Conservation (phyloP, 768 basidiomycete species). For the Obba rivulosa region DNA sequence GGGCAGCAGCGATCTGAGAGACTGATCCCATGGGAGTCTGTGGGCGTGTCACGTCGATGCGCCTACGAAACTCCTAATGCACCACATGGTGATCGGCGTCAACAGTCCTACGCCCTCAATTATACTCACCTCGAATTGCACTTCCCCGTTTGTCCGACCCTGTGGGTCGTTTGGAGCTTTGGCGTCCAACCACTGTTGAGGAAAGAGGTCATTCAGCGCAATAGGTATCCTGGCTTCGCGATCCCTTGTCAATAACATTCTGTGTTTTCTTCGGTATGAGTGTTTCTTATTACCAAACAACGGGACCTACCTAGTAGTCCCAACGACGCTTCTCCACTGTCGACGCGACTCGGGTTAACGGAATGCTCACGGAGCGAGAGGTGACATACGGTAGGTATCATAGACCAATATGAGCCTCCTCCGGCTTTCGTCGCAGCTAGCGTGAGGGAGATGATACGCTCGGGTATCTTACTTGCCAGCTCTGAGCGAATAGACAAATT, state of each 20-base stretch:
- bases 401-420: conserved; percentile 42
- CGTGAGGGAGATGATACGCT: conserved; percentile 61
- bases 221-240: conserved; percentile 42
- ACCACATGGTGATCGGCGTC: not conserved
- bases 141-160: conserved; percentile 59
- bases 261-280: conserved; percentile 19
- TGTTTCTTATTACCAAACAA: too few relatives aligned
- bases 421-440: conserved; percentile 71
- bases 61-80: conserved; percentile 41
- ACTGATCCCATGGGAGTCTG: conserved; percentile 58
- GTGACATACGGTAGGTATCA: conserved; percentile 56
- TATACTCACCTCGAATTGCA: conserved; percentile 47
- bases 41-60: conserved; percentile 46
- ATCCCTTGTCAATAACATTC: conserved; percentile 33
- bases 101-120: not conserved
- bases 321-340: not conserved
- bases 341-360: not conserved
- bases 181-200: conserved; percentile 53
- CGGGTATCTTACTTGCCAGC: conserved; percentile 58
- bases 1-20: conserved; percentile 66
- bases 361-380: not conserved
- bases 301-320: not conserved
- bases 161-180: conserved; percentile 46
- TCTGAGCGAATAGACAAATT: conserved; percentile 36
- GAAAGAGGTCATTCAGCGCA: conserved; percentile 54